Evolutionary conservation across 2,329 filamentous ascomycete genomes (phyloP), one percentile per base, ranked within the genome.

Genomic region (Tolypocladium ophioglossoides): DNA sequence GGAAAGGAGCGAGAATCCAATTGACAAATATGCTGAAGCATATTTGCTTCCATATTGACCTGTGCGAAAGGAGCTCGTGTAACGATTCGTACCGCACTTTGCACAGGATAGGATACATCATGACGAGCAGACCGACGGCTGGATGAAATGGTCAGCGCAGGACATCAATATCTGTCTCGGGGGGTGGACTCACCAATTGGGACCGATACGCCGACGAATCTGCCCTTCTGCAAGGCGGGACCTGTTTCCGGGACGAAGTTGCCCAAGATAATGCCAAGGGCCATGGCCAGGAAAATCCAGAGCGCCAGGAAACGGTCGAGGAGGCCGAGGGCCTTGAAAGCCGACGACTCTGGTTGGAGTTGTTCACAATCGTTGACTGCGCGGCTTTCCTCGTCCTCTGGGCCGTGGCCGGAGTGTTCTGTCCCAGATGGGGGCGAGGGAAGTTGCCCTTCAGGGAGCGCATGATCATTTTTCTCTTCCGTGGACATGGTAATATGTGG

Each of bases 51-150:
- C 88, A 95, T 2, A 95, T 72, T 0, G 74, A 73, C 3, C 76
- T 75, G 3, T 82, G 74, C 2, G 72, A 67, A 55, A 94, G 78
- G 4, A 89, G 73, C 3, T 79, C 72, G 66, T 90, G 87, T 11
- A 95, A 71, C 0, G 81, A 80, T 66, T 95, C 89, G 68, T 83
- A 94, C 39, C 82, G 82, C 6, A 95, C 86, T 68, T 94, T 94
- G 77, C 89, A 95, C 0, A 95, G 74, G 56, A 95, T 95, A 0
- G 89, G 91, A 64, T 94, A 95, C 89, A 95, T 95, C 89, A 95
- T 95, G 41, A 94, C 84, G 1, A 95, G 76, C 0, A 95, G 72
- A 0, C 90, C 89, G 49, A 94, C 73, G 1, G 89, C 88, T 88
- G 16, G 0, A 37, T 16, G 2, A 18, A 22, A 27, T 54, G 14